Evolutionary conservation across 306 rosid species (phyloP), one percentile per base, ranked within the genome.

Genomic region (Comarum palustre): DNA sequence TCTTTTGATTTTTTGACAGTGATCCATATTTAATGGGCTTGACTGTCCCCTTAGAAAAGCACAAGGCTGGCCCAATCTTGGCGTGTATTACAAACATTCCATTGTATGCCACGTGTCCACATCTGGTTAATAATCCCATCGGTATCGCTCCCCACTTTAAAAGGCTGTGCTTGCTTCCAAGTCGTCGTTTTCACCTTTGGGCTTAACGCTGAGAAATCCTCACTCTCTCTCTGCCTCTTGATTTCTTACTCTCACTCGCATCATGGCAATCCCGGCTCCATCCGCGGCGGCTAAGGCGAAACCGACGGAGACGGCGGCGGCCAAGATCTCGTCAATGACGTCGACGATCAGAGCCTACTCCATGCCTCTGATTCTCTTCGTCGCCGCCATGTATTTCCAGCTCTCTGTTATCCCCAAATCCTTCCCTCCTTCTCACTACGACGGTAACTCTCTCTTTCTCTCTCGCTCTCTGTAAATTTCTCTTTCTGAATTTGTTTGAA

Each of bases 371-470:
- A 0, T 89, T 73, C 99, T 91, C 59, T 89, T 93, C 50, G 43
- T 74, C 5, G 89, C 76, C 9, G 92, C 96, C 62, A 75, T 90
- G 68, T 84, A 78, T 83, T 93, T 83, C 76, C 98, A 93, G 80
- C 96, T 93, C 66, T 68, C 81, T 51, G 76, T 93, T 16, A 83
- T 93, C 74, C 97, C 98, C 79, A 89, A 82, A 38, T 83, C 97
- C 31, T 93, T 86, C 66, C 98, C 97, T 79, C 74, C 87, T 54
- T 87, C 98, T 55, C 92, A 91, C 55, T 93, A 90, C 74, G 96
- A 89, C 62, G 89, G 98, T 89, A 32, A 77, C 8, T 59, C 69
- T 58, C 57, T 64, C 38, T 19, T 54, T 45, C 66, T 31, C 68
- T 17, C 59, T 55, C 67, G 43, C 0, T 11, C 17, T 38, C 9